A percentile compares a stretch with the other conserved stretches of the same genome.
Evolutionary conservation across 1,284 basidiomycete species (phyloP).

Genomic region (Moesziomyces globuligerus): DNA sequence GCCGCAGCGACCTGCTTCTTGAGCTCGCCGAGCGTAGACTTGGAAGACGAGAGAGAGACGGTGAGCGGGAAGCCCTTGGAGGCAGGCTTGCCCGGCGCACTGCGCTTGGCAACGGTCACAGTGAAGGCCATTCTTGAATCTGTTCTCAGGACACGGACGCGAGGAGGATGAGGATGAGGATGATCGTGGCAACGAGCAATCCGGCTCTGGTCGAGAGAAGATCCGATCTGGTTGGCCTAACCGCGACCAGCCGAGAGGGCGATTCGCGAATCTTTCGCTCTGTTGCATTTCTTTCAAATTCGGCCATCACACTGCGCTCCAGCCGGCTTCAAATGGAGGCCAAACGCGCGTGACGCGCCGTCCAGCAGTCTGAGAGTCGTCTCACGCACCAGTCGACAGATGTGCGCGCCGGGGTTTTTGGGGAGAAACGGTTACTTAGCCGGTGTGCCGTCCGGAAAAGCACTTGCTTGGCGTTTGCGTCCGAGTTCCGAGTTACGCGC

Average conservation of each 20-base stretch:
- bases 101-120: conserved; percentile 46
- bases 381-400: neutral
- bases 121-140: conserved; percentile 34
- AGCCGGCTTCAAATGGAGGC: neutral
- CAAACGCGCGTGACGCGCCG: conserved; percentile 9
- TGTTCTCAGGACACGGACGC: neutral
- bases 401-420: conserved; percentile 1
- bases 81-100: conserved; percentile 44
- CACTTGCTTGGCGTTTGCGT: neutral
- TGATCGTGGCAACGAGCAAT: neutral
- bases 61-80: conserved; percentile 53
- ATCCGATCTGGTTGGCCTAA: neutral
- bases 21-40: conserved; percentile 54
- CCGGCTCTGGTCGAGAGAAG: no score
- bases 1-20: conserved; percentile 53
- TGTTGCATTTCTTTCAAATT: no score
- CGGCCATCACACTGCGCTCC: no score
- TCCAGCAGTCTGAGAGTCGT: neutral
- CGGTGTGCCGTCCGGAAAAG: neutral
- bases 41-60: conserved; percentile 28
- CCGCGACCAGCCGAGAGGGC: conserved; percentile 3
- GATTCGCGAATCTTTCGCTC: neutral
- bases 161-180: conserved; percentile 2
- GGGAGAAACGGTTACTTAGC: neutral
- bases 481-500: conserved; percentile 15